A percentile compares a stretch with the other conserved stretches of the same genome.
Evolutionary conservation across 1,284 basidiomycete species (phyloP).

Genomic region (Austroboletus niveus): DNA sequence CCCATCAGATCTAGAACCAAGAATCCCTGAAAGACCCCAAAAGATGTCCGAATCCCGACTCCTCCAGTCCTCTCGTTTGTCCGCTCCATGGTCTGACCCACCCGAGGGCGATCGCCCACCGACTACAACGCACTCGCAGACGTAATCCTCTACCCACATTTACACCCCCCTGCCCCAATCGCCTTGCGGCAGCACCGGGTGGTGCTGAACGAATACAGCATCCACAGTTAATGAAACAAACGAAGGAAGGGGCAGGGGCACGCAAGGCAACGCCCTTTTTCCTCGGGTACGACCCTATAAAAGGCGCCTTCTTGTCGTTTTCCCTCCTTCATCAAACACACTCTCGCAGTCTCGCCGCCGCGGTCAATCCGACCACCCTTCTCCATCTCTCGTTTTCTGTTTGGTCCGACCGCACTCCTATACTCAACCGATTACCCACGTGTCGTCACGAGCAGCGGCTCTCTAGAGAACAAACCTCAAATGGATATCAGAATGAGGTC

Average conservation of each 20-base stretch:
- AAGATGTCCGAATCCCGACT: neutral
- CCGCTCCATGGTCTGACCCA: neutral
- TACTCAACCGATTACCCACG: neutral
- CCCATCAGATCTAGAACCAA: neutral
- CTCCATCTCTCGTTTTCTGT: neutral
- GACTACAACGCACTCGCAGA: slow-evolving; percentile 6
- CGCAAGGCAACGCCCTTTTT: slow-evolving; percentile 9
- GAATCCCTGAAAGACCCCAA: neutral
- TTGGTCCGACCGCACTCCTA: neutral
- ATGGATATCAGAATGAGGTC: slow-evolving; percentile 15
- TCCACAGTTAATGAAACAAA: slow-evolving; percentile 5
- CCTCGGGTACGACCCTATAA: slow-evolving; percentile 14
- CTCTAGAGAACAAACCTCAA: neutral
- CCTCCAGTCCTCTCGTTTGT: neutral
- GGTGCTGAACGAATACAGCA: neutral
- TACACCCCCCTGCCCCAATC: slow-evolving; percentile 21
- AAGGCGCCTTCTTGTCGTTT: neutral
- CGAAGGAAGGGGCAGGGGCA: slow-evolving; percentile 1
- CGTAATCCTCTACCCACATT: slow-evolving; percentile 16
- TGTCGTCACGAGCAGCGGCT: neutral
- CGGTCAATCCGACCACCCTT: neutral
- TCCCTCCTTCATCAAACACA: neutral
- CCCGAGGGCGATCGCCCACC: slow-evolving; percentile 1
- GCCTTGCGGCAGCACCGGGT: slow-evolving; percentile 8
- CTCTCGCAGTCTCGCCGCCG: slow-evolving; percentile 4